phyloP scores from a whole-genome alignment of 192 early-diverging fungal species.

The Chytriomyces confervae region DNA sequence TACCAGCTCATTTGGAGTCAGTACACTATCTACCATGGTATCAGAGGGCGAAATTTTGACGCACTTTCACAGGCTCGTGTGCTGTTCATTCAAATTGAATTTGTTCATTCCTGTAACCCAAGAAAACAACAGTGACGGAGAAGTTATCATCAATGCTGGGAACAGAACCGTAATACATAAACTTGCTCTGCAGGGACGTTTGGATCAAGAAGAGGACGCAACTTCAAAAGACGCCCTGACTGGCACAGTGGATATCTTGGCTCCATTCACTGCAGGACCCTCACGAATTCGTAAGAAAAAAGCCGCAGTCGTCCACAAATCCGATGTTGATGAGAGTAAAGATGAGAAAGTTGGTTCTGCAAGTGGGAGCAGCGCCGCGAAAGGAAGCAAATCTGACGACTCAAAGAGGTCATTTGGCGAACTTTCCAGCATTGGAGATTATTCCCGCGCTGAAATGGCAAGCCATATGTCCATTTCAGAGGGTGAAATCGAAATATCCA shows the following conservation, averaged over 20 bases:
- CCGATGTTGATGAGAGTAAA: not conserved
- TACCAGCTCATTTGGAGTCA: constrained; percentile 22
- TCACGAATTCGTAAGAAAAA: not conserved
- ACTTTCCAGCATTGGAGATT: constrained; percentile 27
- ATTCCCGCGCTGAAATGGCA: constrained; percentile 22
- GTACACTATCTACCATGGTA: constrained; percentile 36
- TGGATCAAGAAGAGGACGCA: constrained; percentile 19
- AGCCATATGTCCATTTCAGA: constrained; percentile 9
- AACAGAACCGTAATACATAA: not conserved
- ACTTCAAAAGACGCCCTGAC: constrained; percentile 8
- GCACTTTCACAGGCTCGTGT: constrained; percentile 33
- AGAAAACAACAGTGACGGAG: constrained; percentile 14
- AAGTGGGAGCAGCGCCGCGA: constrained; percentile 9
- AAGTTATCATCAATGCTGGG: constrained; percentile 26
- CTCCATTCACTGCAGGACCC: not conserved
- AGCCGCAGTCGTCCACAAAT: not conserved
- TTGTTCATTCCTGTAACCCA: not conserved
- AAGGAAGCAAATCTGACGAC: constrained; percentile 1
- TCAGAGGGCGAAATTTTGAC: constrained; percentile 44
- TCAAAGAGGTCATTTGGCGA: constrained; percentile 29
- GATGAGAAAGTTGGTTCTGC: not conserved
- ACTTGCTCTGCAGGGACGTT: not conserved
- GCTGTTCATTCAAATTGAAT: constrained; percentile 1
- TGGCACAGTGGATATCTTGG: constrained; percentile 20
- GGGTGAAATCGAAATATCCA: not conserved